Conservation (phyloP, 257 asterid species). For the Petunia secreta region DNA sequence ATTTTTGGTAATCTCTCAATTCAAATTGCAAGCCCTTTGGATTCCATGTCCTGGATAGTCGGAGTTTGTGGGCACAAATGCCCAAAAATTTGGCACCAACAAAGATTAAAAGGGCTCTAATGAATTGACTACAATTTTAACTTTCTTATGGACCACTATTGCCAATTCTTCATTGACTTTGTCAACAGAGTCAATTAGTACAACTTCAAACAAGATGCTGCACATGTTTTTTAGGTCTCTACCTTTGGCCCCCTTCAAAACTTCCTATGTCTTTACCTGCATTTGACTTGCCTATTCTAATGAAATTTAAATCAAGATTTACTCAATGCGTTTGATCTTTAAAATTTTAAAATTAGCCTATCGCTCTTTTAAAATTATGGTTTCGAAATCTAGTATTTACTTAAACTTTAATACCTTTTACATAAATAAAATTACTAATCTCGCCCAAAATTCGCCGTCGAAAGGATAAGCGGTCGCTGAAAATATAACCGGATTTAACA, state of each 20-base stretch:
- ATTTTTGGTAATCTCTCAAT: neutral
- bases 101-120: constrained; percentile 11
- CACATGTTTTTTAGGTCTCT: constrained; percentile 22
- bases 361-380: too few species aligned
- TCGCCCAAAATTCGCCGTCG: too few species aligned
- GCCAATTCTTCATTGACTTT: constrained; percentile 34
- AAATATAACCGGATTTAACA: too few species aligned
- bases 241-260: neutral
- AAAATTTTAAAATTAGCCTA: too few species aligned
- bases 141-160: constrained; percentile 18
- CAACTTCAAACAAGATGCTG: constrained; percentile 22
- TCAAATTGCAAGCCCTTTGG: constrained; percentile 29
- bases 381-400: too few species aligned
- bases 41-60: constrained; percentile 38
- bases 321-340: neutral
- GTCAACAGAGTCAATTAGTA: constrained; percentile 22
- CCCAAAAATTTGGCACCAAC: constrained; percentile 36
- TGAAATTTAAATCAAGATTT: neutral
- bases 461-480: too few species aligned
- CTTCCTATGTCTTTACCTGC: constrained; percentile 15
- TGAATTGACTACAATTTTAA: constrained; percentile 40
- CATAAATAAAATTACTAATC: too few species aligned
- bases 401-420: too few species aligned
- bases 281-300: neutral
- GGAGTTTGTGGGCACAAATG: constrained; percentile 38